Evolutionary conservation across 176 grass and related monocot species (phyloP), one percentile per base, ranked within the genome.

Genomic region (Chrysopogon serrulatus): DNA sequence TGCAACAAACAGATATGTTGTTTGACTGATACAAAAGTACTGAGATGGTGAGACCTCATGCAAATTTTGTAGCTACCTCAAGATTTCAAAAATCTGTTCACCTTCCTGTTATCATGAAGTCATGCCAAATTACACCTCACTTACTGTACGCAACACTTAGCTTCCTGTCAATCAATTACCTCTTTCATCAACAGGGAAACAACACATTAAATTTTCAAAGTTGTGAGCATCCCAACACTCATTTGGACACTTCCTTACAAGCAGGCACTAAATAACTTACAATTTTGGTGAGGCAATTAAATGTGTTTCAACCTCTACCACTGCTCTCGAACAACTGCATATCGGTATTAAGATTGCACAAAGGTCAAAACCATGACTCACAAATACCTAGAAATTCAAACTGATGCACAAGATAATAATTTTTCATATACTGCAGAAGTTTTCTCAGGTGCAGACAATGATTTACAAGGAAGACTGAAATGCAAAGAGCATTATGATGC

Each of bases 381-480:
- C 0, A n/a, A 31, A 64, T 15, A 31, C n/a, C 17, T 73, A 24
- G 32, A 87, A 23, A 63, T 40, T 77, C 31, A 71, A 82, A 61
- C 32, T 32, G 40, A n/a, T 77, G 8, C 57, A 61, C 12, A 77
- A 43, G 41, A 48, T 82, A 79, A 14, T 8, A 39, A 9, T 30
- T 76, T 69, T 44, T 10, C 15, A 47, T 68, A 57, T 41, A 42
- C n/a, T 24, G n/a, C n/a, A n/a, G n/a, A 86, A 65, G 57, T 79
- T 28, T 60, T 19, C 10, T 70, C 40, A 9, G 60, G 2, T 70
- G 31, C 16, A 62, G 35, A 31, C 42, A 40, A 39, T 59, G 5
- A 88, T 32, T 69, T 73, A 66, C 56, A 88, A 44, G 63, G 64
- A 85, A 64, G 32, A 49, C 7, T 65, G 34, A 79, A 53, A 15